Base-by-base conservation (phyloP, 148 eudicot genomes). In the Chenopodium formosanum region DNA sequence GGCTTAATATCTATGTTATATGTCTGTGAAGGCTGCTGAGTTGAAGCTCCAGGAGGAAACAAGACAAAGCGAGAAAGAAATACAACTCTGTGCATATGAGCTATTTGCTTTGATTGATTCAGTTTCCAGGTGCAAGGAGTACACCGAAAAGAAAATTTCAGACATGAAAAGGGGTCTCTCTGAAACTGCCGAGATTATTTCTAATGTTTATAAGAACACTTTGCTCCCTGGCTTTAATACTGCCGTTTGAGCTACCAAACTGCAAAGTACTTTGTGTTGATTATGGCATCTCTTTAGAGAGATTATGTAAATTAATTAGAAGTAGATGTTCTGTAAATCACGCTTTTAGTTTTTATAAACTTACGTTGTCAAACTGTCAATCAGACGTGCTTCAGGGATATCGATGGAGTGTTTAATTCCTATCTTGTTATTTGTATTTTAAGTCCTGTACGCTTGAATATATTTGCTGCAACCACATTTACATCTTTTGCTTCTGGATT, bases 121-220 rank as follows among this genome's bases (percentile, higher is more conserved):
- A 32, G 92, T 94, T 84, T 89, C 97, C 50, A 88, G 82, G 78
- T 90, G 90, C 88, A 92, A 94, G 79, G 99, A 94, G 89, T 84
- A 89, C 56, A 81, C 87, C 76, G 88, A 84, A 64, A 89, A 85
- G 40, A 94, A 91, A 79, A 82, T 92, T 50, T 74, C 86, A 10
- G 89, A 89, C 82, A 90, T 91, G 95, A 89, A 76, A 78, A 84
- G 80, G 44, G 85, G 85, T 70, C 89, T 94, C 25, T 70, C 77
- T 6, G 90, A 90, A 86, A 86, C 91, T 31, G 81, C 84, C 34
- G 86, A 73, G 62, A 82, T 81, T 44, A 77, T 91, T 67, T 86
- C 94, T 14, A 89, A 87, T 75, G 66, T 82, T 71, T 87, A 89
- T 82, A 92, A 86, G 87, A 81, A 76, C 81, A 79, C 88, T 19